A percentile compares a stretch with the other conserved stretches of the same genome.
Conservation (phyloP, 352 stramenopile species). For the Globisporangium okanoganense region DNA sequence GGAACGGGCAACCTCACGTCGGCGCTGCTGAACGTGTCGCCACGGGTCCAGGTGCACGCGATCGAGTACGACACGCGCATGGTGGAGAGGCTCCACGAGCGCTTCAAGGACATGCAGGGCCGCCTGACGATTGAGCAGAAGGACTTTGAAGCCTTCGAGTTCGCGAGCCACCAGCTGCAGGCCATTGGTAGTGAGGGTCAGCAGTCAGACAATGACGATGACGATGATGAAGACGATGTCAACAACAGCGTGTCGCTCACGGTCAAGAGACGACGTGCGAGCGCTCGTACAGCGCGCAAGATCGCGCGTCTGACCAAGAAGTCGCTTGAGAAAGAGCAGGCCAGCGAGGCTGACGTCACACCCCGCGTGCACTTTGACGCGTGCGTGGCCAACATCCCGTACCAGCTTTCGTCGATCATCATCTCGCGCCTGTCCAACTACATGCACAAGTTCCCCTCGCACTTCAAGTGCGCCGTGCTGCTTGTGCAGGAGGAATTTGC, state of each 20-base stretch:
- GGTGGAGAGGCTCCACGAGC: slow-evolving; percentile 60
- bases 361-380: slow-evolving; percentile 42
- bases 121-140: slow-evolving; percentile 33
- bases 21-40: slow-evolving; percentile 46
- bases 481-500: slow-evolving; percentile 87
- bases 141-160: slow-evolving; percentile 44
- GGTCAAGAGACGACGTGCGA: slow-evolving; percentile 11
- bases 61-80: slow-evolving; percentile 81
- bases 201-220: slow-evolving; percentile 1
- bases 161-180: slow-evolving; percentile 18
- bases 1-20: slow-evolving; percentile 86
- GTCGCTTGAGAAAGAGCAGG: slow-evolving; percentile 2
- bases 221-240: background rate
- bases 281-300: slow-evolving; percentile 8
- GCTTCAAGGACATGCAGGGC: slow-evolving; percentile 34
- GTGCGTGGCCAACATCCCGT: slow-evolving; percentile 86
- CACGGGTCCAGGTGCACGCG: slow-evolving; percentile 48
- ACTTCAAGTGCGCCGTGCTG: slow-evolving; percentile 62
- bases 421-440: slow-evolving; percentile 72
- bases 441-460: slow-evolving; percentile 52
- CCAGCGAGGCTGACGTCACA: background rate
- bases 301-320: slow-evolving; percentile 11
- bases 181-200: background rate
- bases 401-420: slow-evolving; percentile 83
- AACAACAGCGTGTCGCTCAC: background rate